Percentiles rank a stretch among this genome's conserved stretches.
These are phyloP conservation scores for Fusarium pseudocircinatum DNA, from an alignment of 2,329 filamentous ascomycete species.

Conservation along the genomic window DNA sequence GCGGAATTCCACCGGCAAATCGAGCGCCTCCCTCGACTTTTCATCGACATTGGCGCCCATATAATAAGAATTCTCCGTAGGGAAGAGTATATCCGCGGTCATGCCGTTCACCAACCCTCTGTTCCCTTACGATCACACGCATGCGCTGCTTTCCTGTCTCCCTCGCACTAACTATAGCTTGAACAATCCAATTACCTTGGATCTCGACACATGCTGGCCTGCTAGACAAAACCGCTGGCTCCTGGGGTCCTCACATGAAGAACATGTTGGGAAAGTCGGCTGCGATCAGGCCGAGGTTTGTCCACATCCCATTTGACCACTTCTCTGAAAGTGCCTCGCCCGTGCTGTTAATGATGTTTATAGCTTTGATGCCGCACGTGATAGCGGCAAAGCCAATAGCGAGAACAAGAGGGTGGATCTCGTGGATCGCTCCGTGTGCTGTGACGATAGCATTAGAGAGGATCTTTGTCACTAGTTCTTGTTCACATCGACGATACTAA, in stretches of 20 bases:
- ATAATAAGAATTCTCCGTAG: no score
- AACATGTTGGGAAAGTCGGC: neutral
- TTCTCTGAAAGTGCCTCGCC: neutral
- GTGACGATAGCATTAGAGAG: neutral
- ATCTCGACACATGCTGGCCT: neutral
- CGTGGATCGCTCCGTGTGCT: neutral
- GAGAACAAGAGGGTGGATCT: neutral
- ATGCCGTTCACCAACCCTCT: neutral
- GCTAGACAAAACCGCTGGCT: neutral
- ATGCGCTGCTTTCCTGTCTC: neutral
- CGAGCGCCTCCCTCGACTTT: no score
- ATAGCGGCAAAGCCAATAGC: slow-evolving; percentile 25
- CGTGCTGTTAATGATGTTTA: neutral
- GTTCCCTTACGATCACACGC: neutral
- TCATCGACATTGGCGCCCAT: neutral
- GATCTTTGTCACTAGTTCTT: neutral
- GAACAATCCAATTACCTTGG: neutral
- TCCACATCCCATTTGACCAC: neutral
- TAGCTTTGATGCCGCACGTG: neutral
- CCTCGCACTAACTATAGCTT: accelerated
- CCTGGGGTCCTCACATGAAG: neutral
- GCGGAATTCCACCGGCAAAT: accelerated
- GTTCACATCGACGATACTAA: slow-evolving; percentile 6
- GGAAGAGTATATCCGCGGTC: neutral
- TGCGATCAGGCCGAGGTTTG: neutral